Conservation (phyloP, 495 filamentous ascomycete genomes). For the Penicillium malachiteum region DNA sequence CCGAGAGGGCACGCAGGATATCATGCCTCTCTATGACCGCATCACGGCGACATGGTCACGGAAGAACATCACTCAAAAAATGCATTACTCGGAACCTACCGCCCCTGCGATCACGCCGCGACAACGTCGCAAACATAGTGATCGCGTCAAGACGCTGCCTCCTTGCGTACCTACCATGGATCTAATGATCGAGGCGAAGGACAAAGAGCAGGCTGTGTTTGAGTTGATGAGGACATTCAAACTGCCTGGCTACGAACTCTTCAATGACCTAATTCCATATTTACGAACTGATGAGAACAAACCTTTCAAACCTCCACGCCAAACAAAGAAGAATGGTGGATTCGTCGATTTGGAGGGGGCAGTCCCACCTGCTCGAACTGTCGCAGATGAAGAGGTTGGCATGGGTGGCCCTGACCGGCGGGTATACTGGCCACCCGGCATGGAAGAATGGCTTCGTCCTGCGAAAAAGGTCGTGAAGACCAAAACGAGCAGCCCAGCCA, state of each 20-base stretch:
- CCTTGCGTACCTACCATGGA: conserved; percentile 83
- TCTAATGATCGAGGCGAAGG: conserved; percentile 98
- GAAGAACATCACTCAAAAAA: conserved; percentile 88
- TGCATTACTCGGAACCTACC: conserved; percentile 89
- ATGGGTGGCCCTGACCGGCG: conserved; percentile 87
- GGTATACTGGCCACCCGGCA: conserved; percentile 89
- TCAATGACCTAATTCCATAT: conserved; percentile 79
- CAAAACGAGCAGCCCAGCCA: conserved; percentile 38
- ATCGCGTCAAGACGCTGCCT: conserved; percentile 72
- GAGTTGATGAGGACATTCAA: conserved; percentile 87
- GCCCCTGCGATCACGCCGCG: conserved; percentile 70
- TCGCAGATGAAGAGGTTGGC: conserved; percentile 69
- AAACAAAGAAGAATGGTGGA: conserved; percentile 47
- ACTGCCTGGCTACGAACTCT: conserved; percentile 69
- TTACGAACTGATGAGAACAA: conserved; percentile 77
- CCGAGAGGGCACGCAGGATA: conserved; percentile 84
- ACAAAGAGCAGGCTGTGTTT: conserved; percentile 96
- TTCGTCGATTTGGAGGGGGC: conserved; percentile 52
- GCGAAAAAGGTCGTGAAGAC: conserved; percentile 68
- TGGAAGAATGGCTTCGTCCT: conserved; percentile 88
- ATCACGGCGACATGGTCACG: conserved; percentile 84
- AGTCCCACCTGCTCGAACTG: conserved; percentile 36
- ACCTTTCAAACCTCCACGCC: conserved; percentile 49
- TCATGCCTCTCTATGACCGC: conserved; percentile 65
- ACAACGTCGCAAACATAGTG: conserved; percentile 80